Base-by-base conservation (phyloP, 1,284 basidiomycete genomes). In the Tausonia pullulans region DNA sequence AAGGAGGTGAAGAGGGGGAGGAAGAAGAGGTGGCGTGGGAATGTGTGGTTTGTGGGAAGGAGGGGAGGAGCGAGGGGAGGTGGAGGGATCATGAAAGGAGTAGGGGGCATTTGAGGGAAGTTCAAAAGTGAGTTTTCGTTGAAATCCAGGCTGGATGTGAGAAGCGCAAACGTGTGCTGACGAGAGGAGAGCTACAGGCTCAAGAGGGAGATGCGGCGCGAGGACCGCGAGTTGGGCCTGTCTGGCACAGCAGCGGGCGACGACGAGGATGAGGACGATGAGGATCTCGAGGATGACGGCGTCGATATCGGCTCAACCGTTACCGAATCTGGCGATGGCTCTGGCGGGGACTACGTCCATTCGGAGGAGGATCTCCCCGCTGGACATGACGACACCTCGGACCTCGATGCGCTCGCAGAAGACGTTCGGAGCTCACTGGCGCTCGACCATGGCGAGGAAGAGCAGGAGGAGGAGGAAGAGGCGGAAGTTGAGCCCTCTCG, bases 21-120 rank as follows among this genome's bases (percentile, higher is more conserved):
- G 69, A 65, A 7, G 70, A 71, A 43, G 68, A 63, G 60, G 67
- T 60, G 69, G 86, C 87, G 72, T 94, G 90, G 83, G 93, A 97
- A 74, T 99, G 96, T 72, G 87, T 98, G n/a, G 95, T 88, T 3
- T 99, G 96, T 73, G 81, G 84, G 62, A 98, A 97, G 78, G 81
- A 81, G 1, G 98, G 98, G 76, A 81, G 87, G 71, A 93, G 87
- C 69, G 92, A 97, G 72, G 90, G 91, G 0, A 89, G 92, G 14
- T 98, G 94, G 91, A 82, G 86, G 70, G 98, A 94, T 74, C 96
- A 98, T 70, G 96, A 98, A 75, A 81, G 92, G 69, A 97, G 93
- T 76, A 90, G 89, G 76, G 98, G 95, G 75, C 96, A 99, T 74
- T 77, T 90, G 74, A 91, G 88, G 75, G 88, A 90, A 67, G 84